These are phyloP conservation scores for Gonium pectorale DNA, from an alignment of 139 green algal species.

Conservation along the genomic window DNA sequence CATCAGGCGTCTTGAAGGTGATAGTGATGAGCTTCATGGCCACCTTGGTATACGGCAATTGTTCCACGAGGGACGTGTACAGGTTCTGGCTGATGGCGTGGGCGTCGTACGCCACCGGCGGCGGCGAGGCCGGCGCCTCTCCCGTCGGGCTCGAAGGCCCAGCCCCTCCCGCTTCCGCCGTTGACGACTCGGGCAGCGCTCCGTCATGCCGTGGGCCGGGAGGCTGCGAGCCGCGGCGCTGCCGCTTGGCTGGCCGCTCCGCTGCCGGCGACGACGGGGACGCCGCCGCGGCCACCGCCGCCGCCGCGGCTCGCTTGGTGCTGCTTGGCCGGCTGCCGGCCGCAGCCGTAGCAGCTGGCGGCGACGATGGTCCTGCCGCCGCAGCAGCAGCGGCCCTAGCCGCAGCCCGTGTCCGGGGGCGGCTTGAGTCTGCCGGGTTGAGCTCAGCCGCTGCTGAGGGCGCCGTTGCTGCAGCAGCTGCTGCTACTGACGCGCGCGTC, in stretches of 20 bases:
- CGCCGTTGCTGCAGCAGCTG: not conserved
- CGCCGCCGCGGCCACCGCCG: not conserved
- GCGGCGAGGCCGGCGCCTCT: not conserved
- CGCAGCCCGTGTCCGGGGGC: not conserved
- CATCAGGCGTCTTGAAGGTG: not conserved
- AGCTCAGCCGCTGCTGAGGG: not conserved
- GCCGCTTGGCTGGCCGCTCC: not conserved
- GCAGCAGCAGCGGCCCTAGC: not conserved
- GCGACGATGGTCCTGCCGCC: not conserved
- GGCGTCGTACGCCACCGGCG: not conserved
- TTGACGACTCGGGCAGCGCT: not conserved
- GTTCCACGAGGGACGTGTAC: not conserved
- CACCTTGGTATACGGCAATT: slow-evolving; percentile 24
- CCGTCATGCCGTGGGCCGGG: not conserved
- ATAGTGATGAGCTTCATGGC: slow-evolving; percentile 40
- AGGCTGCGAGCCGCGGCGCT: not conserved
- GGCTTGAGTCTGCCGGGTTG: too few relatives aligned
- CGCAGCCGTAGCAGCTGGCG: not conserved
- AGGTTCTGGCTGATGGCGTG: slow-evolving; percentile 9
- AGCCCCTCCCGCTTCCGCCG: not conserved
- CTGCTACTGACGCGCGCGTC: too few relatives aligned
- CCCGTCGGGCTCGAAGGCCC: not conserved
- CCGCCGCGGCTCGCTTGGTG: not conserved
- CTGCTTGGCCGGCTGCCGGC: not conserved
- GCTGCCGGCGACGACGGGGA: not conserved